Evolutionary conservation across 768 basidiomycete genomes (phyloP).

Genomic region (Galerina marginata): DNA sequence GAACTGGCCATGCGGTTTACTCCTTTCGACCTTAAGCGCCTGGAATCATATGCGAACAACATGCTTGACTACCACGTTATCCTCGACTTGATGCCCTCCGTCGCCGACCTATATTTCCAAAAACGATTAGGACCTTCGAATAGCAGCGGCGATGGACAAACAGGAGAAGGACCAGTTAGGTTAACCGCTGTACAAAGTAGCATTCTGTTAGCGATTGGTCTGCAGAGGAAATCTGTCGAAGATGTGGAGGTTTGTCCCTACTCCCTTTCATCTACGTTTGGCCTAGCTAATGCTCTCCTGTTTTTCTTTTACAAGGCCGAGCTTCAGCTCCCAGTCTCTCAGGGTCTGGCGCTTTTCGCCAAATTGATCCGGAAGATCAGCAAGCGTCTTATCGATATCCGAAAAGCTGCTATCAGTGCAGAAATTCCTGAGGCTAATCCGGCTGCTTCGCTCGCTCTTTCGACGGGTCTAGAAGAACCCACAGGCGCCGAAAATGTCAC

Average conservation of each 20-base stretch:
- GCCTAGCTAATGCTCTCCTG: neutral
- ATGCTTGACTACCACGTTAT: conserved; percentile 97
- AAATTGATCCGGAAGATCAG: conserved; percentile 89
- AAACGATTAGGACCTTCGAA: conserved; percentile 53
- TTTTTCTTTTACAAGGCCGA: conserved; percentile 56
- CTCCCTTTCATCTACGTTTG: neutral
- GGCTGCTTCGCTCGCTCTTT: conserved; percentile 19
- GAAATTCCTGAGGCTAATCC: conserved; percentile 55
- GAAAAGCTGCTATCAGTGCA: conserved; percentile 76
- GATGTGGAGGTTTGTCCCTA: conserved; percentile 70
- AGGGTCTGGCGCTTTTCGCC: conserved; percentile 87
- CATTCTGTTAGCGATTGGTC: conserved; percentile 86
- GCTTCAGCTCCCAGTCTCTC: conserved; percentile 82
- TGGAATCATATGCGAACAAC: conserved; percentile 95
- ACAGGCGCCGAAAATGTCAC: conserved; percentile 41
- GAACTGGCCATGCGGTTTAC: conserved; percentile 69
- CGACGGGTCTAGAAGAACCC: conserved; percentile 14
- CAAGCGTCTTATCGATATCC: conserved; percentile 75
- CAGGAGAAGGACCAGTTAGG: conserved; percentile 53
- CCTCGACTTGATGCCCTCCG: conserved; percentile 84
- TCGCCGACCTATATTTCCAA: conserved; percentile 88
- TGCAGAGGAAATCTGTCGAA: conserved; percentile 90
- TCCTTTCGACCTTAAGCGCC: conserved; percentile 94
- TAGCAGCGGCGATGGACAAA: conserved; percentile 12
- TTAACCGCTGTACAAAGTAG: conserved; percentile 91